phyloP scores from a whole-genome alignment of 1,284 basidiomycete species.

The Ustilago lituana region DNA sequence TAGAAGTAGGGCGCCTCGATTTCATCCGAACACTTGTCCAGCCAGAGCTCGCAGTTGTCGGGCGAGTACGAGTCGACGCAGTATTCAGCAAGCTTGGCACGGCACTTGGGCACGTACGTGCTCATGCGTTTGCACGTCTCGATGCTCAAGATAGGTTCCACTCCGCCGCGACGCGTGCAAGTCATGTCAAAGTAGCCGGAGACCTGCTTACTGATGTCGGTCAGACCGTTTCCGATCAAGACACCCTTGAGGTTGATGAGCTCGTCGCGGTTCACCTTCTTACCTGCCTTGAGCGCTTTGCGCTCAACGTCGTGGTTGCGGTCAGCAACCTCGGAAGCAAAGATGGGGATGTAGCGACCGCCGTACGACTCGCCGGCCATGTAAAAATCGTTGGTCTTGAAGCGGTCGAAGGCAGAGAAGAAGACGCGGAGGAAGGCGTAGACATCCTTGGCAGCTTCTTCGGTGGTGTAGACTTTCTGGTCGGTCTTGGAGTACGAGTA shows the following conservation, averaged over 20 bases:
- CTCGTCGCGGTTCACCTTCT: constrained; percentile 70
- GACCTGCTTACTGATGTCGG: constrained; percentile 64
- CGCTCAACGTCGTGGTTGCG: constrained; percentile 74
- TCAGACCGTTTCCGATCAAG: constrained; percentile 77
- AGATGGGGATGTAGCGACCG: constrained; percentile 84
- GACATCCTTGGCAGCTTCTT: constrained; percentile 66
- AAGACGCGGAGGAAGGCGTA: constrained; percentile 68
- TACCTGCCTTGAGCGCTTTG: constrained; percentile 69
- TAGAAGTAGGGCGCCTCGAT: constrained; percentile 43
- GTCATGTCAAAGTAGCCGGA: constrained; percentile 57
- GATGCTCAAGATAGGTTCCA: constrained; percentile 47
- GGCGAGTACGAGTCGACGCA: constrained; percentile 41
- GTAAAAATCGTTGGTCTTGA: constrained; percentile 60
- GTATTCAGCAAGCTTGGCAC: constrained; percentile 20
- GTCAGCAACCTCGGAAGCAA: constrained; percentile 81
- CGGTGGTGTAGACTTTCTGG: constrained; percentile 66
- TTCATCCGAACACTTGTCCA: constrained; percentile 39
- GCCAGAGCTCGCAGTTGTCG: constrained; percentile 29
- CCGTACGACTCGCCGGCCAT: constrained; percentile 65
- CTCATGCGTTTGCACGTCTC: constrained; percentile 50
- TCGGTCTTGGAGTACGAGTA: constrained; percentile 79
- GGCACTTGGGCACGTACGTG: constrained; percentile 35
- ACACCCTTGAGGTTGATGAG: constrained; percentile 79
- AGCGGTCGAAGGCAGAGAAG: constrained; percentile 65
- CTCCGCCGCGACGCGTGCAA: constrained; percentile 51